Base-by-base conservation (phyloP, 805 yeast genomes). In the Ogataea degrootiae region DNA sequence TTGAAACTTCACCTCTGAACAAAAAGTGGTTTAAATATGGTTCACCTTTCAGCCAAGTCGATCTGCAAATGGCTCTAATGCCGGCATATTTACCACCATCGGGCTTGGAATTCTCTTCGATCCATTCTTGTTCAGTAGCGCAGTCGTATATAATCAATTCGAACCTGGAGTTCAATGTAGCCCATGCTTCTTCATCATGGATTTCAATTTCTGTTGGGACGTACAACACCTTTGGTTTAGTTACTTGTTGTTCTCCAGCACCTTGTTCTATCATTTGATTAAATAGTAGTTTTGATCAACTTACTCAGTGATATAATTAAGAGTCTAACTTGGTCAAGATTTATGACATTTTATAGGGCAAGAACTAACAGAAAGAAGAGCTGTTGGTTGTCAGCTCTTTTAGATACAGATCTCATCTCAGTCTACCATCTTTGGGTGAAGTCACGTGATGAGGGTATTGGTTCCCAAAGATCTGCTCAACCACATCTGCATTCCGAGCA, bases 161-260 rank as follows among this genome's bases (percentile, higher is more conserved):
- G 46, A 68, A 70, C 34, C 60, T 62, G n/a, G 62, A 67, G 42
- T 68, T 65, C 36, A 69, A 44, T 0, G 65, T 60, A 34, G 52
- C 54, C 74, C 74, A 70, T 0, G 72, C 65, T 7, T 58, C 61
- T 2, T 59, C 67, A 45, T 69, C 70, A 47, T 70, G 74, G 23
- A 69, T 62, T 5, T 67, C 64, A 5, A 61, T 52, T 22, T 67
- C 70, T 63, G 71, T 63, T 3, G 73, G 73, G 16, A 69, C 57
- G 51, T 70, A 70, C 3, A 70, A 55, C 4, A 69, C 64, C 45
- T 68, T 61, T 22, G 74, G 73, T 16, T 43, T 43, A 5, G 16
- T 11, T 19, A 34, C 34, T 6, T 7, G 16, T 16, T 37, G 35
- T 36, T 11, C 14, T 36, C 40, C 9, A 26, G 2, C 40, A 41